Conservation (phyloP, 371 early-diverging fungal species). For the Nematocida major region DNA sequence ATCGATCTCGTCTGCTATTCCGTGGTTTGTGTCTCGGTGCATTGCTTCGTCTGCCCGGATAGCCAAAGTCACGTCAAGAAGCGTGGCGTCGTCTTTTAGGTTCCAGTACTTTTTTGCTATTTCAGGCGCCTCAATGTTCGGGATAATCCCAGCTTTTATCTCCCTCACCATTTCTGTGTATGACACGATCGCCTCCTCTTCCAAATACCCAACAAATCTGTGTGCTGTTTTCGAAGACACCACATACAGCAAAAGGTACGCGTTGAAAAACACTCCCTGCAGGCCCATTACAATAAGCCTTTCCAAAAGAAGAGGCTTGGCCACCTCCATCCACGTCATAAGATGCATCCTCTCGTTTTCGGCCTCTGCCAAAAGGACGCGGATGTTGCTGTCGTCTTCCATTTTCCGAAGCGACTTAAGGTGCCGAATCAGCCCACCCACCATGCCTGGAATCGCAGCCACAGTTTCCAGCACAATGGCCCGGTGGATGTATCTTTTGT, state of each 20-base stretch:
- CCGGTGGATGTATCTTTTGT: slow-evolving; percentile 72
- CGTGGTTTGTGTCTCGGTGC: slow-evolving; percentile 83
- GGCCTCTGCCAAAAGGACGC: slow-evolving; percentile 76
- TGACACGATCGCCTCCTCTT: slow-evolving; percentile 82
- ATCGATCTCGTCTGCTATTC: slow-evolving; percentile 35
- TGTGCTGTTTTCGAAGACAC: slow-evolving; percentile 75
- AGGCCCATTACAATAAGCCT: slow-evolving; percentile 67
- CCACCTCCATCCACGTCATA: slow-evolving; percentile 74
- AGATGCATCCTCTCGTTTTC: slow-evolving; percentile 78
- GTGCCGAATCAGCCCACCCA: slow-evolving; percentile 76
- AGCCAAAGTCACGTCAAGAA: slow-evolving; percentile 81
- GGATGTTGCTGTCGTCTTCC: slow-evolving; percentile 76
- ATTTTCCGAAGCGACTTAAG: slow-evolving; percentile 73
- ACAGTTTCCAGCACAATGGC: slow-evolving; percentile 76
- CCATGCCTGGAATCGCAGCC: slow-evolving; percentile 83
- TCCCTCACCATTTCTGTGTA: slow-evolving; percentile 81
- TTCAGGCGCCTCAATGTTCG: slow-evolving; percentile 69
- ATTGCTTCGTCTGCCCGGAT: slow-evolving; percentile 81
- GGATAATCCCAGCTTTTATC: slow-evolving; percentile 72
- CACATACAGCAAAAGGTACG: slow-evolving; percentile 75
- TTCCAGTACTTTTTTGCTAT: slow-evolving; percentile 84
- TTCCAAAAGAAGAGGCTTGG: slow-evolving; percentile 69
- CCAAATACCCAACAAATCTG: slow-evolving; percentile 69
- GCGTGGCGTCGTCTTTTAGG: slow-evolving; percentile 71
- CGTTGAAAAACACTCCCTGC: slow-evolving; percentile 81